phyloP scores from a whole-genome alignment of 768 basidiomycete species.

The Podaxis mareebaensis region DNA sequence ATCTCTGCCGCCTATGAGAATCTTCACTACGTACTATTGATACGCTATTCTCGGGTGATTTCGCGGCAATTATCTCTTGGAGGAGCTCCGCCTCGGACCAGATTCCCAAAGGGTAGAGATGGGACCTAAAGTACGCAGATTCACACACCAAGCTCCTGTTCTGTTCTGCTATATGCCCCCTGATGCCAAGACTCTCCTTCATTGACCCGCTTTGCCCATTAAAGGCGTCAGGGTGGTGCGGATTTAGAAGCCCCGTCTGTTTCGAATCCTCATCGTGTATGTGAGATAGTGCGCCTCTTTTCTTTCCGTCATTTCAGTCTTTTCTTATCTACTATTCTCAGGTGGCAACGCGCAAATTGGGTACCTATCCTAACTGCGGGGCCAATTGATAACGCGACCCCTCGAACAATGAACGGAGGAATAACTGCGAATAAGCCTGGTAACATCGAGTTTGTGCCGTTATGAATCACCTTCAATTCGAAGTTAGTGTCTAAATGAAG shows the following conservation, averaged over 20 bases:
- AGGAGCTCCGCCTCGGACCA: background rate
- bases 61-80: background rate
- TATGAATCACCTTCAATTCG: background rate
- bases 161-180: background rate
- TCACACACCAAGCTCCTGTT: background rate
- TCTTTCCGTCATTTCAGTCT: background rate
- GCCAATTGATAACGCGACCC: no score
- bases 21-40: background rate
- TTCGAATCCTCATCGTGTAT: background rate
- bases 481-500: background rate
- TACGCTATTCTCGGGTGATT: no score
- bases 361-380: no score
- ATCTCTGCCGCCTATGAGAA: background rate
- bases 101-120: background rate
- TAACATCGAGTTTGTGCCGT: background rate
- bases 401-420: no score
- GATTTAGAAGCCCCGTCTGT: slow-evolving; percentile 1
- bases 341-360: background rate
- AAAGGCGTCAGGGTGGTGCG: background rate
- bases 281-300: background rate
- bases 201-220: no score
- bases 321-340: background rate
- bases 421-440: no score
- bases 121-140: background rate
- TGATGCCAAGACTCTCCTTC: slow-evolving; percentile 1